These are phyloP conservation scores for Starmera pachycereana DNA, from an alignment of 805 yeast species.

Conservation along the genomic window DNA sequence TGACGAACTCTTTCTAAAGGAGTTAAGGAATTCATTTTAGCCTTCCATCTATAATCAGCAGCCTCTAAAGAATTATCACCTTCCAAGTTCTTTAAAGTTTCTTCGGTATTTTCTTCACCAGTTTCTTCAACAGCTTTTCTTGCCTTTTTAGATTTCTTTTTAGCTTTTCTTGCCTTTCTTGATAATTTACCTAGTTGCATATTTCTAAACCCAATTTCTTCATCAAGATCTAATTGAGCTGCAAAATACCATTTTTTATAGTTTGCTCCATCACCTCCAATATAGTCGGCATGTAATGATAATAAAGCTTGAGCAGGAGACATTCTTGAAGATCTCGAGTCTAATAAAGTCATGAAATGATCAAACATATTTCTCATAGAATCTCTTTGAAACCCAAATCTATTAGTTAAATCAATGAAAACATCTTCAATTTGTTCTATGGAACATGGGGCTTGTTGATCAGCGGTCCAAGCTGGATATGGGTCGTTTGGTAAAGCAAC, in stretches of 20 bases:
- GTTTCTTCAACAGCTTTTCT: slow-evolving; percentile 58
- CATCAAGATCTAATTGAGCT: slow-evolving; percentile 80
- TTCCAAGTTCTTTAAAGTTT: slow-evolving; percentile 52
- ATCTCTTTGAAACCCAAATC: slow-evolving; percentile 86
- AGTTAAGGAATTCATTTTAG: slow-evolving; percentile 58
- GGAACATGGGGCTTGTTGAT: slow-evolving; percentile 79
- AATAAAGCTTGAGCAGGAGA: slow-evolving; percentile 80
- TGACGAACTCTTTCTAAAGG: slow-evolving; percentile 80
- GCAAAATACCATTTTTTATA: slow-evolving; percentile 86
- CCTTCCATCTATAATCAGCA: slow-evolving; percentile 74
- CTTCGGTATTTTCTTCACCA: slow-evolving; percentile 53
- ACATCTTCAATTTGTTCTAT: slow-evolving; percentile 82
- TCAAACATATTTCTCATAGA: slow-evolving; percentile 89
- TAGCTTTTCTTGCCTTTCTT: slow-evolving; percentile 71
- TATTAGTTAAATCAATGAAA: slow-evolving; percentile 72
- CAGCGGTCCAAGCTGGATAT: slow-evolving; percentile 99
- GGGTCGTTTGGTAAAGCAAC: slow-evolving; percentile 82
- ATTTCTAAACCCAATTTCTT: slow-evolving; percentile 73
- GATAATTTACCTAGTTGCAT: slow-evolving; percentile 69
- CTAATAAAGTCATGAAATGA: slow-evolving; percentile 75
- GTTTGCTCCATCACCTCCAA: slow-evolving; percentile 81
- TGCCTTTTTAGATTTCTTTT: slow-evolving; percentile 72
- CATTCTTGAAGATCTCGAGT: slow-evolving; percentile 81
- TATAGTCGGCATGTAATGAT: slow-evolving; percentile 77
- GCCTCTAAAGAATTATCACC: slow-evolving; percentile 83